Evolutionary conservation across 139 green algal genomes (phyloP), one percentile per base, ranked within the genome.

Genomic region (Chlorella ohadii): DNA sequence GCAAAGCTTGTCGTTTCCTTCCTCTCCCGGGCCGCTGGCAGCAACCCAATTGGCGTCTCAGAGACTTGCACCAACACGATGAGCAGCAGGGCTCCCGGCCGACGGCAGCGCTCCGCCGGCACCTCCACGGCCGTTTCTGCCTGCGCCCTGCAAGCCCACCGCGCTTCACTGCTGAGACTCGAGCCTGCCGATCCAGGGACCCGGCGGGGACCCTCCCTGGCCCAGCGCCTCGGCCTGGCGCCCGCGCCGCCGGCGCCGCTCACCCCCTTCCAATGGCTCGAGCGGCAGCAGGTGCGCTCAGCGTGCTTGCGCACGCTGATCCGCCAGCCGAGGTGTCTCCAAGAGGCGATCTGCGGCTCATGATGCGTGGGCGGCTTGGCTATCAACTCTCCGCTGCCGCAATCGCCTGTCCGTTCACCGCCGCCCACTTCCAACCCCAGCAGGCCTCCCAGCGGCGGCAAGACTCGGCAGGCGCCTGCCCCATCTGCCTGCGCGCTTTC

Each of bases 401-500:
- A n/a, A n/a, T n/a, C n/a, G n/a, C n/a, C n/a, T n/a, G n/a, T n/a
- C n/a, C n/a, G n/a, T n/a, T n/a, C n/a, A n/a, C n/a, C n/a, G n/a
- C 31, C 7, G 28, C 65, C 31, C 6, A 2, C 6, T 16, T 22
- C 22, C 59, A 1, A 2, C 3, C 59, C 7, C 2, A 20, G 31
- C 20, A 33, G 63, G 27, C 27, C 4, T 70, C 71, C n/a, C 20
- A 31, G 11, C 39, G 9, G 20, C 61, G 82, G 9, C 75, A 89
- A 39, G 86, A 93, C 64, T 92, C 84, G 2, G 56, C 44, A 0
- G 19, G 72, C 13, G 84, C 90, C 59, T 95, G 92, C 82, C 67
- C 84, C 34, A 95, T 95, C 59, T 95, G 92, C 83, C 61, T 85
- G 28, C 88, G 93, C 47, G 85, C 87, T 9, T 94, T 95, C 83